Evolutionary conservation across 1,284 basidiomycete species (phyloP), one percentile per base, ranked within the genome.

Genomic region (Stereum hirsutum): DNA sequence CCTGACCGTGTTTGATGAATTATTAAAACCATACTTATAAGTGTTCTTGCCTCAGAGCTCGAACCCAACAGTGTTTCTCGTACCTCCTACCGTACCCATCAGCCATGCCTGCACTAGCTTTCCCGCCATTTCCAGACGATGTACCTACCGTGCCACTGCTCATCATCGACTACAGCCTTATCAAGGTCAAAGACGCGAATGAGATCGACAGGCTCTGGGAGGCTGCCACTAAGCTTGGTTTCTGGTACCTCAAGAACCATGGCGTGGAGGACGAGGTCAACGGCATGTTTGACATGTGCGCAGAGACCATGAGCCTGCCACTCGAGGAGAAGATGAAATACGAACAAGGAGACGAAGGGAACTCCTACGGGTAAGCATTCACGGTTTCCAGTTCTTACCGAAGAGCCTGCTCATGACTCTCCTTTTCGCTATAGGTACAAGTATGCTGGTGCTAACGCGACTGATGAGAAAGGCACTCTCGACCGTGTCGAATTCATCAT

Each of bases 401-500:
- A 38, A 26, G 26, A 17, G 17, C 15, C 11, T 11, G 12, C 20
- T 26, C 15, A 19, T 19, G 6, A 24, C n/a, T 12, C 10, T 27
- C 21, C 8, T 24, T 4, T 20, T 38, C 11, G 3, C 41, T 30
- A 23, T 28, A 62, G 61, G 2, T 65, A 64, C 48, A 65, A 64
- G 41, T 56, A 54, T 23, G 51, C 58, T 11, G 65, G 64, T 7
- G 54, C 59, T 33, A 59, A 56, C 17, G 62, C 59, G 6, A 58
- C 55, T 6, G 63, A 66, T 47, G 60, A 58, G 12, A 49, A 37
- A 21, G 65, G 65, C 24, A 53, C 56, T 6, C 42, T 48, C 5
- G 65, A 68, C 49, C 55, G 52, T 2, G 54, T 55, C 27, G 56
- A 62, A 39, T 62, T 61, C 54, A 57, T 64, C 49, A 62, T 60